Evolutionary conservation across 257 asterid genomes (phyloP), one percentile per base, ranked within the genome.

Genomic region (Nicotiana obtusifolia): DNA sequence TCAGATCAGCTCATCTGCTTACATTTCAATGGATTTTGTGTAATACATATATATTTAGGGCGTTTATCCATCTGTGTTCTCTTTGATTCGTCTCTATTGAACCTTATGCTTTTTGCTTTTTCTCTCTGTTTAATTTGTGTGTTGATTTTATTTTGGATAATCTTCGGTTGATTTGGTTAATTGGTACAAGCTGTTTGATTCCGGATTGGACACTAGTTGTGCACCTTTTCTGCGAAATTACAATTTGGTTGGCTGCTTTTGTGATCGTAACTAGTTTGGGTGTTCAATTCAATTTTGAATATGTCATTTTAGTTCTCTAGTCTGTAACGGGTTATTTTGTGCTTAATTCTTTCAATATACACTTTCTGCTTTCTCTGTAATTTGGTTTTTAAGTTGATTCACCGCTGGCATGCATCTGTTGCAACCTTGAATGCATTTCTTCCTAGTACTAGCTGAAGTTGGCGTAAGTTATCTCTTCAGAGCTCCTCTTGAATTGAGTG

Each of bases 1-100:
- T 79, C 82, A 10, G 22, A 56, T 78, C 68, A 37, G 33, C 69
- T 35, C n/a, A 31, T 78, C 14, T 78, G 81, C 81, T 33, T 41
- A 37, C 57, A 31, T 59, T 78, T 78, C 81, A 78, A 33, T 69
- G 22, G 13, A 69, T 20, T 26, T 20, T 41, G 33, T 41, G 77
- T 11, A 30, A 35, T 68, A n/a, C 31, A 10, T 41, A 4, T 41
- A 37, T 20, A 41, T 20, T 41, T 20, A 6, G 13, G 13, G 35
- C 35, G 35, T 13, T 71, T 71, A 41, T 5, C 78, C 24, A 73
- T 73, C 9, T 73, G 44, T 61, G 22, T 49, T 37, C 61, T 73
- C 79, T 47, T 47, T 73, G 61, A 73, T 73, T 73, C 78, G 15
- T 47, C 37, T 75, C 16, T 0, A 24, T 49, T 4, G 79, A 49